Base-by-base conservation (phyloP, 1,284 basidiomycete genomes). In the Omphalotus olearius region DNA sequence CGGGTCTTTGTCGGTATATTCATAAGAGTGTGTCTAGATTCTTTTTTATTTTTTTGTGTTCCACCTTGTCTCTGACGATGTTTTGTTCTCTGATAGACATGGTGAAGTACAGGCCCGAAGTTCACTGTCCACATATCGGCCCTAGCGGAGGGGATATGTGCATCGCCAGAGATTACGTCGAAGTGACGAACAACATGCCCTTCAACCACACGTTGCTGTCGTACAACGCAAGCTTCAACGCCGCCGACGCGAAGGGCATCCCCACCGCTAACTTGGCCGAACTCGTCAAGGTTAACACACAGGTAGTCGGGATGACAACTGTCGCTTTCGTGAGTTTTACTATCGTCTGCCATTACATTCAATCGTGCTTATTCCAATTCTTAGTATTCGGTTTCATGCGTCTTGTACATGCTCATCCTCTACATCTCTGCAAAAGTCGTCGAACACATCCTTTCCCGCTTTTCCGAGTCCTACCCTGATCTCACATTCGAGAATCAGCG, bases 341-440 rank as follows among this genome's bases (percentile, higher is more conserved):
- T 33, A 2, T 33, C 13, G 20, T 38, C 33, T 38, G 1, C 13
- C n/a, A 18, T 11, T 5, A 7, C 23, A 40, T 11, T 33, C 9
- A 16, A 7, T 33, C 4, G 30, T 7, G 3, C 30, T 33, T 4
- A 33, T 33, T 33, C 30, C 30, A 33, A 5, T 10, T 2, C 9
- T 37, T 33, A 53, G 51, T 53, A 43, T 30, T 46, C 45, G 4
- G 42, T 53, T 1, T 46, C 51, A 10, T 41, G 33, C 6, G 39
- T 53, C 28, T n/a, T 48, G 7, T 53, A 53, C 25, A 47, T 53
- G 37, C 51, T 53, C 14, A 23, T 53, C n/a, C 35, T 53, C 2
- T 53, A 53, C 28, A 41, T 47, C 23, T 17, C 36, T 6, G 45
- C 45, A 13, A 47, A 48, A 41, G 9, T 18, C 7, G 18, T 40